Evolutionary conservation across 1,284 basidiomycete species (phyloP), one percentile per base, ranked within the genome.

Genomic region (Pseudozyma thailandica): DNA sequence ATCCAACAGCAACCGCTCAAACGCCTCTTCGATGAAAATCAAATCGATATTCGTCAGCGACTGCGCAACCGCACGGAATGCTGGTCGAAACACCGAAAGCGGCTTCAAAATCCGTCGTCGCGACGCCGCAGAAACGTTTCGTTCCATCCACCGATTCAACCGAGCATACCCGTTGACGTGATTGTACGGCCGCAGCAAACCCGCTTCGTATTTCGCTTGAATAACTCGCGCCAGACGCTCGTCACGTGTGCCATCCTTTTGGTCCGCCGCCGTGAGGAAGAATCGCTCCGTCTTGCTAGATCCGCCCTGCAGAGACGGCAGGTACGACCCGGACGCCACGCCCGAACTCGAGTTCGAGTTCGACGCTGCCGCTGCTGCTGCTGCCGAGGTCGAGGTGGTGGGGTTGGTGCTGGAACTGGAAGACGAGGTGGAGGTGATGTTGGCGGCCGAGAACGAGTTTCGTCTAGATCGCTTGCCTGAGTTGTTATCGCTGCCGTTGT

Each of bases 151-250:
- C 48, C 73, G 52, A 50, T 80, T 80, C 27, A 82, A 54, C 3
- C 80, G 68, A 9, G 79, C 76, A 50, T 82, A 82, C 20, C 79
- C 80, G 37, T 82, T 79, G 45, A 95, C 93, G 82, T 97, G 96
- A 84, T 98, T 95, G 81, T 96, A 97, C 0, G 95, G 95, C 78
- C 93, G 93, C 63, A 98, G 84, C 39, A 98, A 83, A 0, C 94
- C 95, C 1, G 94, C 95, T 81, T 98, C 94, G 84, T 96, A 97
- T 84, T 98, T 98, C 78, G 92, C 94, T 72, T 92, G 89, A 76
- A 98, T 98, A 69, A 98, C 95, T 62, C 92, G 88, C 60, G 91
- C 91, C 37, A 98, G 85, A 1, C 94, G 89, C 74, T 96, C 92
- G 69, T 95, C 92, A 33, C 94, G 87, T 13, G 93, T 91, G 0